These are phyloP conservation scores for Fusarium nodosum DNA, from an alignment of 2,329 filamentous ascomycete species.

Conservation along the genomic window DNA sequence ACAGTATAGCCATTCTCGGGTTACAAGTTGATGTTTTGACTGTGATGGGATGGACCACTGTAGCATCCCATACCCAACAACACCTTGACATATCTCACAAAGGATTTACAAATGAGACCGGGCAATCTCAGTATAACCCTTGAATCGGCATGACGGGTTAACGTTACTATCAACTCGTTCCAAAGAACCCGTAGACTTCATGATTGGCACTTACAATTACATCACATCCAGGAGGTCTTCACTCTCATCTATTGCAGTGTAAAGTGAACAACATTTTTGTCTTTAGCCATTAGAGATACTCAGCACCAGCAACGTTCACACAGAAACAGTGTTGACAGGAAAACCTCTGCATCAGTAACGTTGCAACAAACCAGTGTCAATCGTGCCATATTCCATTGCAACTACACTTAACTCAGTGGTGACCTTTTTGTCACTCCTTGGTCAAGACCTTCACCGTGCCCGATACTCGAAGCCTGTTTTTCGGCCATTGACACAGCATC, in stretches of 20 bases:
- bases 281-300: neutral
- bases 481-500: neutral
- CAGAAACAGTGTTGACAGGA: neutral
- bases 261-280: neutral
- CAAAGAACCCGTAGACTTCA: neutral
- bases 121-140: too few relatives aligned
- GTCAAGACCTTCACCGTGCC: neutral
- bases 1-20: too few relatives aligned
- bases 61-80: neutral
- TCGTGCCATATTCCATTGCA: too few relatives aligned
- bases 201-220: neutral
- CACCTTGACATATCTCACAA: neutral
- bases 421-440: conserved; percentile 1
- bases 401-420: neutral
- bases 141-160: neutral
- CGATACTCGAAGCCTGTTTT: neutral
- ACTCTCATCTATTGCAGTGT: neutral
- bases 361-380: neutral
- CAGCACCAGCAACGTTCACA: neutral
- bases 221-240: neutral
- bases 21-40: too few relatives aligned
- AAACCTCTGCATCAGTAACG: neutral
- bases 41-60: too few relatives aligned
- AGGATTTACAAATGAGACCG: neutral
- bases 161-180: neutral